Base-by-base conservation (phyloP, 1,284 basidiomycete genomes). In the Boletus mariae region DNA sequence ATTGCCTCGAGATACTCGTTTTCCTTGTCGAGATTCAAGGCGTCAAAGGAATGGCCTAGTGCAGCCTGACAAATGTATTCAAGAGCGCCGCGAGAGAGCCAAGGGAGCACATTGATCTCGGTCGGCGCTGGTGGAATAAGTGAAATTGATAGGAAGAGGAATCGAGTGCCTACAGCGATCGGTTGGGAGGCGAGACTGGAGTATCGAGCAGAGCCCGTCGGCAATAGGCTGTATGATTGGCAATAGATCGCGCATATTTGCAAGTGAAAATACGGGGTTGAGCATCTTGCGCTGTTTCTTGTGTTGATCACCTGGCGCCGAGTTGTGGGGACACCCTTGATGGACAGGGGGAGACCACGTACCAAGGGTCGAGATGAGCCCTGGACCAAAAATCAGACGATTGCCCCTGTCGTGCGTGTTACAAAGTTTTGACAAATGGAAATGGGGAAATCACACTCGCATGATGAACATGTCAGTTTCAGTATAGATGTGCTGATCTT, bases 11-110 rank as follows among this genome's bases (percentile, higher is more conserved):
- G 70, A 58, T 81, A 81, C 1, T 73, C 68, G 54, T 76, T 79
- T 49, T 71, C 75, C 37, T 72, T 64, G 10, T 69, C 65, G 17
- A 74, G 67, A 43, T 77, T 72, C 6, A 82, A 66, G 2, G 78
- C 75, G 51, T 77, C 72, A 59, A 82, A 82, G 2, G 77, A 79
- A 60, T 82, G 76, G 0, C 78, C 80, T 0, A 82, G 63, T 9
- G 76, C 70, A 3, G 77, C 73, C 59, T 75, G 75, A 12, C 78
- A 80, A 15, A 80, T 72, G 3, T 72, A 72, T 61, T 82, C 80
- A 3, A 82, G 67, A 28, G 80, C 75, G 2, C 75, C 74, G 7
- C 79, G 71, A 17, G 73, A 75, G 61, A 80, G 68, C 77, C 77
- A 81, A 42, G 78, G 73, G 5, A 75, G 73, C 59, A 82, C 68